These are phyloP conservation scores for Plasmopara halstedii DNA, from an alignment of 352 stramenopile genomes.

Conservation along the genomic window DNA sequence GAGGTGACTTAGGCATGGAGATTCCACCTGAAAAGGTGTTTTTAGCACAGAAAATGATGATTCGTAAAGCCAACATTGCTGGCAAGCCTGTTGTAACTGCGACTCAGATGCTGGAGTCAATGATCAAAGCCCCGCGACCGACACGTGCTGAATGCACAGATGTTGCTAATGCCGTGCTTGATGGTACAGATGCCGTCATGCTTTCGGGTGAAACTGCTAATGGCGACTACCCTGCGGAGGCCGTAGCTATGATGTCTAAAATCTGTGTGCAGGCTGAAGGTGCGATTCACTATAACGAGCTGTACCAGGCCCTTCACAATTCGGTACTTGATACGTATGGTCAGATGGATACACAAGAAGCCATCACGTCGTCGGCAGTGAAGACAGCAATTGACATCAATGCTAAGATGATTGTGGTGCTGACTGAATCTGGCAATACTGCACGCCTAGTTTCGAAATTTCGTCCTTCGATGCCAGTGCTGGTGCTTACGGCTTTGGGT, in stretches of 20 bases:
- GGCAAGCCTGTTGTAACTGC: constrained; percentile 97
- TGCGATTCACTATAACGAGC: constrained; percentile 86
- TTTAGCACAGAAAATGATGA: constrained; percentile 99
- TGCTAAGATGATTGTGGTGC: constrained; percentile 95
- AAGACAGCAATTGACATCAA: constrained; percentile 96
- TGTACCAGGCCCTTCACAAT: constrained; percentile 76
- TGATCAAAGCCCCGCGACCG: constrained; percentile 95
- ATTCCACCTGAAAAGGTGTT: constrained; percentile 98
- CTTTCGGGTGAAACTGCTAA: constrained; percentile 97
- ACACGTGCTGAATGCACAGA: constrained; percentile 98
- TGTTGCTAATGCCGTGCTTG: constrained; percentile 97
- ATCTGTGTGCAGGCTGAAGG: constrained; percentile 88
- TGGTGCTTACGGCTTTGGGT: constrained; percentile 66
- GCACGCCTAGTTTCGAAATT: constrained; percentile 95
- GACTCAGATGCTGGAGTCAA: constrained; percentile 99
- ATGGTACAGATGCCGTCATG: constrained; percentile 98
- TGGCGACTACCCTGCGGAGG: constrained; percentile 92
- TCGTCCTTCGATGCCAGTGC: constrained; percentile 60
- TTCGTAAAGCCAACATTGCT: constrained; percentile 91
- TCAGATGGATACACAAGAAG: constrained; percentile 85
- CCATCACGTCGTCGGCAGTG: constrained; percentile 95
- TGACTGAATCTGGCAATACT: constrained; percentile 92
- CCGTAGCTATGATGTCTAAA: constrained; percentile 93
- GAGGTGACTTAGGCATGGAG: constrained; percentile 98
- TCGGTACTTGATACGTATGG: constrained; percentile 53